phyloP scores from a whole-genome alignment of 2,329 filamentous ascomycete genomes.

The Talaromyces albobiverticillius region DNA sequence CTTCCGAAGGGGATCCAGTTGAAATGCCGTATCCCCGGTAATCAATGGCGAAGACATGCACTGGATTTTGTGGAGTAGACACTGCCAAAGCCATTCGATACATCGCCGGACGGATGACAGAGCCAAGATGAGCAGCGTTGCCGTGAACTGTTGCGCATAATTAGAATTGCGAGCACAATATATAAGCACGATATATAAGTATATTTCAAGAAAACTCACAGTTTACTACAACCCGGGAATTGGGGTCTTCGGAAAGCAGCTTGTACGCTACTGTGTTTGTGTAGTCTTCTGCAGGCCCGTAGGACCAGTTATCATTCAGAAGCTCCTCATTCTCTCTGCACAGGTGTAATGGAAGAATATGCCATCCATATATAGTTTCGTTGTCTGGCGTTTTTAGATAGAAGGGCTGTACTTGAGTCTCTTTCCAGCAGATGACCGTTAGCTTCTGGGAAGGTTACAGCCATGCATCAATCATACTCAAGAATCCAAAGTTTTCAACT shows the following conservation, averaged over 20 bases:
- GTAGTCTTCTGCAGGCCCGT: constrained; percentile 50
- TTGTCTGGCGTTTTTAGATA: constrained; percentile 70
- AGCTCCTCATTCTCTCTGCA: constrained; percentile 69
- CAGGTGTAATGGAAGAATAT: constrained; percentile 74
- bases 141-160: constrained; percentile 36
- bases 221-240: constrained; percentile 54
- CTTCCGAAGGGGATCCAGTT: constrained; percentile 75
- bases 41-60: constrained; percentile 84
- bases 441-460: background rate
- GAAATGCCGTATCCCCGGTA: constrained; percentile 86
- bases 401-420: constrained; percentile 86
- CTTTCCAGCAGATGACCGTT: constrained; percentile 42
- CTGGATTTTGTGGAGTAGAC: constrained; percentile 56
- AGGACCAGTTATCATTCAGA: constrained; percentile 54
- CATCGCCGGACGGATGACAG: constrained; percentile 70
- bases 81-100: constrained; percentile 75
- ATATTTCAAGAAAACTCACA: constrained; percentile 9
- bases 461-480: constrained; percentile 55
- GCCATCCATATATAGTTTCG: constrained; percentile 83
- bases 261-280: constrained; percentile 49
- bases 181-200: no score
- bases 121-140: constrained; percentile 84
- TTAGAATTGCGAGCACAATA: background rate
- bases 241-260: constrained; percentile 49
- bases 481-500: constrained; percentile 82